Evolutionary conservation across 192 early-diverging fungal genomes (phyloP).

Genomic region (Entophlyctis luteolus): DNA sequence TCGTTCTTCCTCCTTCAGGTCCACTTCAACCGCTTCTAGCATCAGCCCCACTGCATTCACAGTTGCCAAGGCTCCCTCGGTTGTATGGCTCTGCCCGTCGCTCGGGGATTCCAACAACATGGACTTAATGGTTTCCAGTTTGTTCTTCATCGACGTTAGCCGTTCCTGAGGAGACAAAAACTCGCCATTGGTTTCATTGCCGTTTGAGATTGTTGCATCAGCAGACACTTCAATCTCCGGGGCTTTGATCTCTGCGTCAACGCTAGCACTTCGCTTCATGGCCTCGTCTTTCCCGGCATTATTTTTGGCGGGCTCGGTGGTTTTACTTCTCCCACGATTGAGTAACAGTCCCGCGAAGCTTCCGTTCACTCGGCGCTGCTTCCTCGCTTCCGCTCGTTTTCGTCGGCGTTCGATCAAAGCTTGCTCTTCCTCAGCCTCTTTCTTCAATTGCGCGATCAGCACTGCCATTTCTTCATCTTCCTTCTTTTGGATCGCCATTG

Average conservation of each 20-base stretch:
- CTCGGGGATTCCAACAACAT: not conserved
- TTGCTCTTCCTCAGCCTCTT: slow-evolving; percentile 25
- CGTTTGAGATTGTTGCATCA: not conserved
- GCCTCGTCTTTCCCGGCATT: not conserved
- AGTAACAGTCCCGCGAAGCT: not conserved
- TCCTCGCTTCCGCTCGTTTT: not conserved
- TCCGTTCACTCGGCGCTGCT: not conserved
- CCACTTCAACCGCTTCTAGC: not conserved
- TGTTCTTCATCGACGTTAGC: not conserved
- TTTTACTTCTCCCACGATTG: slow-evolving; percentile 5
- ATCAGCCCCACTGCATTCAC: not conserved
- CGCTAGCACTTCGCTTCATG: slow-evolving; percentile 1
- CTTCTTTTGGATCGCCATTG: slow-evolving; percentile 17
- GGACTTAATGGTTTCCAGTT: slow-evolving; percentile 4
- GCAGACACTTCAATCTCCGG: not conserved
- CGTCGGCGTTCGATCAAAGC: slow-evolving; percentile 5
- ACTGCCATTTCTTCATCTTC: slow-evolving; percentile 24
- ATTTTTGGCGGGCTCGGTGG: not conserved
- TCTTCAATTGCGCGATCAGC: slow-evolving; percentile 21
- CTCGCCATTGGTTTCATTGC: not conserved
- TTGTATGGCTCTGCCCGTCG: not conserved
- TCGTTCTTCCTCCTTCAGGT: slow-evolving; percentile 5
- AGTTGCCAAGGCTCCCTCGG: not conserved
- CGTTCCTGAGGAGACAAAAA: slow-evolving; percentile 8
- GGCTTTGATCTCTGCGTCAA: not conserved